phyloP scores from a whole-genome alignment of 2,329 filamentous ascomycete species.

The Nothophaeocryptopus gaeumannii region DNA sequence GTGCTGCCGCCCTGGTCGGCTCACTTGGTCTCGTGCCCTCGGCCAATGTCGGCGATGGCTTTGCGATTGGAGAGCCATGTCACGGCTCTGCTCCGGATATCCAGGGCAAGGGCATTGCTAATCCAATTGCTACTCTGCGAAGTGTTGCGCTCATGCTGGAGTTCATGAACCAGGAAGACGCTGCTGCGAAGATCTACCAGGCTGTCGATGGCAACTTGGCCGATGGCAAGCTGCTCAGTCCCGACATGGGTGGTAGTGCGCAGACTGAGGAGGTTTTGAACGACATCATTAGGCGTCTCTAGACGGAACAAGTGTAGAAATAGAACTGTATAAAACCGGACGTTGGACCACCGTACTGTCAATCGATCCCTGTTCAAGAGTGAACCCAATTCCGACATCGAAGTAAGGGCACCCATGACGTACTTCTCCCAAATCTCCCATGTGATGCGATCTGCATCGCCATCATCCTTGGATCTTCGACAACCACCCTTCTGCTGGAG shows the following conservation, averaged over 20 bases:
- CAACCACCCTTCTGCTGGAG: no score
- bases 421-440: no score
- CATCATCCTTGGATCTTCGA: no score
- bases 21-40: slow-evolving; percentile 88
- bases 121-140: slow-evolving; percentile 91
- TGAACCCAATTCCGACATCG: no score
- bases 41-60: slow-evolving; percentile 90
- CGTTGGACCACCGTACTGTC: no score
- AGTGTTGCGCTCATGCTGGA: slow-evolving; percentile 94
- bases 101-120: slow-evolving; percentile 85
- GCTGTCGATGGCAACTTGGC: slow-evolving; percentile 88
- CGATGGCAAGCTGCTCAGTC: slow-evolving; percentile 77
- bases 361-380: no score
- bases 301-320: slow-evolving; percentile 30
- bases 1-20: slow-evolving; percentile 88
- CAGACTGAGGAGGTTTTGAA: slow-evolving; percentile 81
- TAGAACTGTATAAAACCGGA: no score
- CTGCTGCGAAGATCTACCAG: slow-evolving; percentile 83
- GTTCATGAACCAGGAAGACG: slow-evolving; percentile 82
- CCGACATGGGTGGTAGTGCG: slow-evolving; percentile 85
- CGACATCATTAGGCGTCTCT: slow-evolving; percentile 82
- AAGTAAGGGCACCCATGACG: no score
- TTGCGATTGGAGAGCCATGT: slow-evolving; percentile 97
- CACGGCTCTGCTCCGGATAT: slow-evolving; percentile 96
- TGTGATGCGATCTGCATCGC: no score